Base-by-base conservation (phyloP, 345 rosid species). In the Stellera chamaejasme region DNA sequence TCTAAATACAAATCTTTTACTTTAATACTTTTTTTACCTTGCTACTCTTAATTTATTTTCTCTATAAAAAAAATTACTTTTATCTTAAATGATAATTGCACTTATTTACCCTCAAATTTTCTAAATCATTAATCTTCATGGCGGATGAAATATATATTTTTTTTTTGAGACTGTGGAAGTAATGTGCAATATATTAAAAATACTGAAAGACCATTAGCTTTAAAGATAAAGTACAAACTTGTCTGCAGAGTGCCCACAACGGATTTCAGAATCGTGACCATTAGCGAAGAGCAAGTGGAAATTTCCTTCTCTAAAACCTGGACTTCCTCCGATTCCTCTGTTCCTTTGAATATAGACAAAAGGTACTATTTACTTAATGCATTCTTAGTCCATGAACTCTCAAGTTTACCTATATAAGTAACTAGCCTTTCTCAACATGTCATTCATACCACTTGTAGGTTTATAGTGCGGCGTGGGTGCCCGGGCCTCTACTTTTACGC, bases 341-440 rank as follows among this genome's bases (percentile, higher is more conserved):
- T 74, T 59, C 97, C 99, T 5, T 48, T 93, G 50, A 85, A 90
- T 65, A 72, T 93, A 1, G 99, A 89, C 68, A 93, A 89, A 75
- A 82, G 99, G 98, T 82, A 23, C 39, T 13, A 13, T 60, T 12
- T 10, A 58, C 13, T 14, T 39, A 42, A 43, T 27, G 13, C 66
- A 55, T 13, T 11, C 6, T 44, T 11, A 57, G 19, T 56, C 52
- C 14, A 13, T 14, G 16, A 13, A 27, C 4, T 4, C 16, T 13
- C 36, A 50, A 6, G 14, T 14, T 16, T 62, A 50, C 44, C 27
- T 23, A 44, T 14, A 1, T 45, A 5, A 23, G 10, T 8, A 44
- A 25, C 39, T 5, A 32, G 19, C 47, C 42, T 52, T 61, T 19
- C 46, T 13, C 55, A 26, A 4, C 53, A 48, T 2, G 42, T 49